Base-by-base conservation (phyloP, 1,284 basidiomycete species). In the Leccinum pachyderme region DNA sequence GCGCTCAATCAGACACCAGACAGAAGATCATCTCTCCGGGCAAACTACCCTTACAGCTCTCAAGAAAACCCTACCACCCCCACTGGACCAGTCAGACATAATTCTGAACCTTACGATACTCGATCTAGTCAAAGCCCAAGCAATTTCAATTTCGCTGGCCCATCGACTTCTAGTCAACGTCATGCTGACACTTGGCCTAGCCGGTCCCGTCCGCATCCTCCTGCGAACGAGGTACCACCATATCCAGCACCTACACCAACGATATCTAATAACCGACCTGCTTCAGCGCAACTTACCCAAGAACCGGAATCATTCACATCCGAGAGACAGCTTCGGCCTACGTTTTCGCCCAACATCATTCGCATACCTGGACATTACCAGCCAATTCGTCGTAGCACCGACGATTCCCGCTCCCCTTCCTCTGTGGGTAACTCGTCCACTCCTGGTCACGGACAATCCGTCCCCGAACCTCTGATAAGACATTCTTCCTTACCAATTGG, bases 291-390 rank as follows among this genome's bases (percentile, higher is more conserved):
- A 22, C 55, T 59, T 44, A 61, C 62, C n/a, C 56, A 64, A 31
- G 63, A 63, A 41, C 63, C 67, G 1, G 71, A 75, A 32, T 68
- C 71, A 1, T 85, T 78, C 61, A 83, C 78, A 0, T 63, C 77
- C 8, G 74, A 71, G 49, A 72, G 67, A 22, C 77, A 81, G 22
- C 77, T 88, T 13, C 78, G 82, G 46, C 75, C 84, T 0, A 88
- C 87, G 1, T 89, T 89, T 62, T 83, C 84, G 2, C 65, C 80
- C 18, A 81, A 73, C 46, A 84, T 87, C 65, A 74, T 89, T 25
- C 82, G 86, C 46, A 86, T 81, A 3, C 87, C 87, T 59, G 69
- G 50, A 47, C 67, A 61, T 54, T 65, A 68, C 47, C 66, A 61
- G 47, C 58, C 56, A 25, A 9, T 60, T 4, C 64, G 64, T 49